Evolutionary conservation across 495 filamentous ascomycete species (phyloP), one percentile per base, ranked within the genome.

Genomic region (Annulohypoxylon maeteangense): DNA sequence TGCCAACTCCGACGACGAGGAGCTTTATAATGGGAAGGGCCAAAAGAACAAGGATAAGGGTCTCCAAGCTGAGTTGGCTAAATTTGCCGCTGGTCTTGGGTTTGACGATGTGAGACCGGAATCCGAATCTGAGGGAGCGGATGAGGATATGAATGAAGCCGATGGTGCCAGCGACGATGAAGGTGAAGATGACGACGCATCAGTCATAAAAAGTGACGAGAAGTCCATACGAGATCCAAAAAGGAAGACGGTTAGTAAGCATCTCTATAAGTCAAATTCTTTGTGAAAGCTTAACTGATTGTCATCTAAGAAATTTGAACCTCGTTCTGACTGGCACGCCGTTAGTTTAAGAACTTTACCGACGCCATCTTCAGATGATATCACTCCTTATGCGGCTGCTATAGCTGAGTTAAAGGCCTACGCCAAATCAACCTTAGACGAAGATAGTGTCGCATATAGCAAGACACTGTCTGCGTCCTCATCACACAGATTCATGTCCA

Each of bases 401-500:
- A 83, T 95, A 23, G 86, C 89, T n/a, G 89, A 89, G 47, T 78
- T 98, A 18, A 90, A 95, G 70, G 80, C 87, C 1, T 88, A 94
- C 78, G 94, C 93, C 8, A 87, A 89, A 45, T 83, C 84, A 3
- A 81, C 98, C 16, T 83, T 98, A 1, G 88, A 94, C 60, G 81
- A 87, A 27, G 95, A 99, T 61, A 77, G 81, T 86, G 85, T 78
- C 79, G 86, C 45, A 67, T 90, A 79, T 91, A 93, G 77, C 60
- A 78, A 82, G 8, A 76, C 65, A 23, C 67, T 77, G 29, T 84
- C 85, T 1, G 81, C 87, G 22, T 91, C 92, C 44, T 97, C 95
- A 1, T 92, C 94, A 8, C 90, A 94, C 75, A 95, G 91, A 79
- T 99, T 98, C 83, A 89, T 98, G 82, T 91, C 92, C 1, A 96